Conservation (phyloP, 73 alveolate species). For the Paramecium primaurelia region DNA sequence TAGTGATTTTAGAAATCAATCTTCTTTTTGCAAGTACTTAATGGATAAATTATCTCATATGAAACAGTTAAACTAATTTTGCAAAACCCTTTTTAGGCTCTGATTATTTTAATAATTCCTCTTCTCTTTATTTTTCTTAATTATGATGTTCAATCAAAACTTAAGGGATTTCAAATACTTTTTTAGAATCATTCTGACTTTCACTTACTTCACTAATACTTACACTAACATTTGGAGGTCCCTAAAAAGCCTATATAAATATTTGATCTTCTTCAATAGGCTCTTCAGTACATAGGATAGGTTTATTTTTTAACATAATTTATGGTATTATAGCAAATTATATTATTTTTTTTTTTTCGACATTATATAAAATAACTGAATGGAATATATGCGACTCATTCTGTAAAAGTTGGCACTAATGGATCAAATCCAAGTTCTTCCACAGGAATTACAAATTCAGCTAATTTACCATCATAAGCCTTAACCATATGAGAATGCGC, state of each 20-base stretch:
- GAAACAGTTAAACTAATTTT: neutral
- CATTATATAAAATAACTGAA: neutral
- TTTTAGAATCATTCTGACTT: neutral
- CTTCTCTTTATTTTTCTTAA: neutral
- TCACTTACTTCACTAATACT: neutral
- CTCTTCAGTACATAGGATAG: conserved; percentile 22
- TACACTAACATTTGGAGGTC: neutral
- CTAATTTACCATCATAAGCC: conserved; percentile 98
- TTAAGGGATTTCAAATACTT: neutral
- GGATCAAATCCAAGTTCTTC: conserved; percentile 99
- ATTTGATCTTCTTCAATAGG: neutral
- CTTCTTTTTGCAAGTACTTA: neutral
- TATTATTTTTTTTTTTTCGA: neutral
- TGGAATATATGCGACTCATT: neutral
- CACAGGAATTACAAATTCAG: conserved; percentile 98
- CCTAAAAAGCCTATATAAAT: neutral
- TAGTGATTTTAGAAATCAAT: neutral
- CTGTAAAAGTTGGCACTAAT: conserved; percentile 92
- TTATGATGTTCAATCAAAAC: neutral
- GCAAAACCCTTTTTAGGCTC: neutral
- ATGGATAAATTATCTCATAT: neutral
- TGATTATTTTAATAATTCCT: neutral
- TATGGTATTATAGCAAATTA: neutral
- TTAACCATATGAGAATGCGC: conserved; percentile 99
- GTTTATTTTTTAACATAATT: conserved; percentile 5